A percentile compares a stretch with the other conserved stretches of the same genome.
Conservation (phyloP, 345 rosid species). For the Eucalyptus erythrocorys region DNA sequence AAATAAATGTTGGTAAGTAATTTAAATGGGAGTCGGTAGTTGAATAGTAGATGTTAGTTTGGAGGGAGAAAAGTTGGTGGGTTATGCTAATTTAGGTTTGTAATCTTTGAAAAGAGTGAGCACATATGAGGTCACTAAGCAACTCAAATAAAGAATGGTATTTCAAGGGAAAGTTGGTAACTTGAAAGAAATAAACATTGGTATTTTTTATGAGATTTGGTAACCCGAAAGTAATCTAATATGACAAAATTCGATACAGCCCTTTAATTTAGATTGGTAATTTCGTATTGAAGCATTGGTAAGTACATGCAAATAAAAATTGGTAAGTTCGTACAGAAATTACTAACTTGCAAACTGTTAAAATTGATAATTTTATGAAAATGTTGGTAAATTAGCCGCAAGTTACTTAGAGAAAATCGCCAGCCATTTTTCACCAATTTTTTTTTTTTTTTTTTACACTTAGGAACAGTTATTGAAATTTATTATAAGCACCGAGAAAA, state of each 20-base stretch:
- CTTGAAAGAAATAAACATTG: background rate
- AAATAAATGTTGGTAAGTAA: background rate
- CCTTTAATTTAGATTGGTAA: background rate
- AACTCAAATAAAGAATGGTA: background rate
- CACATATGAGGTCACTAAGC: background rate
- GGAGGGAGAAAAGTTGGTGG: background rate
- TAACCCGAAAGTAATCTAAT: background rate
- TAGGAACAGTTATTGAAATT: background rate
- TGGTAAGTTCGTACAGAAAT: background rate
- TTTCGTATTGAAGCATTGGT: background rate
- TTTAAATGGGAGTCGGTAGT: background rate
- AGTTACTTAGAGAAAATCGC: background rate
- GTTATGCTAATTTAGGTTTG: background rate
- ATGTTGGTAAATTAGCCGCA: background rate
- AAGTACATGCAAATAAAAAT: background rate
- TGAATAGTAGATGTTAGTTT: background rate
- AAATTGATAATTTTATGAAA: background rate
- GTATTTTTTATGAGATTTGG: background rate
- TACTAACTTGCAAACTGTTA: background rate
- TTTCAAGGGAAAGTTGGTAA: background rate
- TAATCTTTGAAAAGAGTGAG: background rate
- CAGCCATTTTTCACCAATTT: background rate
- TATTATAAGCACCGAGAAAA: background rate
- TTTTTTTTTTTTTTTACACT: background rate
- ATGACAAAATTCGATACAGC: background rate